phyloP scores from a whole-genome alignment of 441 rosid genomes.

The Pelargonium fulgidum region DNA sequence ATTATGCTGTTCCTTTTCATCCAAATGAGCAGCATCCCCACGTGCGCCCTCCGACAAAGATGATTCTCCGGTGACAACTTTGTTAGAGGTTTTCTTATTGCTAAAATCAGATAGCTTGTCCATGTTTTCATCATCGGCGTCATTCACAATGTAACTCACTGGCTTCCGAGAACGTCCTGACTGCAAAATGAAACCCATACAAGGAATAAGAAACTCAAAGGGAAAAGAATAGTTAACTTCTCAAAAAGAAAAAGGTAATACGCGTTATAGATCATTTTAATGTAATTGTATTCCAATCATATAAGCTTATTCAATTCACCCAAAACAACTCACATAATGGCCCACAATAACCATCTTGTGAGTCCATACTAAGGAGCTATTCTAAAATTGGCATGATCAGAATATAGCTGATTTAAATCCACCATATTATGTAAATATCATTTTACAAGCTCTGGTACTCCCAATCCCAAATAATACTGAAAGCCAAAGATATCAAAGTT shows the following conservation, averaged over 20 bases:
- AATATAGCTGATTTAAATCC: neutral
- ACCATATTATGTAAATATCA: no score
- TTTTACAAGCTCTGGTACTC: neutral
- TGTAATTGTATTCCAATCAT: neutral
- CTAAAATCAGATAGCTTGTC: constrained; percentile 21
- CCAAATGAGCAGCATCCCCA: constrained; percentile 20
- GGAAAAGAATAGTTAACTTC: neutral
- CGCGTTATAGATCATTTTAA: neutral
- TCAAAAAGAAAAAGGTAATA: neutral
- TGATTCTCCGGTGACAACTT: constrained; percentile 22
- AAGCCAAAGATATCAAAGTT: neutral
- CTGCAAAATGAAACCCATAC: constrained; percentile 36
- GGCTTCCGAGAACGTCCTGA: constrained; percentile 61
- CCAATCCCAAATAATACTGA: neutral
- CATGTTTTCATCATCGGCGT: constrained; percentile 38
- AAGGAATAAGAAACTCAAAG: neutral
- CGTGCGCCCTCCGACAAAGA: constrained; percentile 12
- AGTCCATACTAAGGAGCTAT: neutral
- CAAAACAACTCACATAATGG: neutral
- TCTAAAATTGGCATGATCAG: neutral
- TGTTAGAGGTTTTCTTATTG: constrained; percentile 20
- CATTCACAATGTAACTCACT: constrained; percentile 37
- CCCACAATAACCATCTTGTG: neutral
- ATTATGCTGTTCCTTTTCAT: constrained; percentile 21
- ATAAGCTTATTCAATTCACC: neutral